phyloP scores from a whole-genome alignment of 768 basidiomycete species.

The Russula vinacea region DNA sequence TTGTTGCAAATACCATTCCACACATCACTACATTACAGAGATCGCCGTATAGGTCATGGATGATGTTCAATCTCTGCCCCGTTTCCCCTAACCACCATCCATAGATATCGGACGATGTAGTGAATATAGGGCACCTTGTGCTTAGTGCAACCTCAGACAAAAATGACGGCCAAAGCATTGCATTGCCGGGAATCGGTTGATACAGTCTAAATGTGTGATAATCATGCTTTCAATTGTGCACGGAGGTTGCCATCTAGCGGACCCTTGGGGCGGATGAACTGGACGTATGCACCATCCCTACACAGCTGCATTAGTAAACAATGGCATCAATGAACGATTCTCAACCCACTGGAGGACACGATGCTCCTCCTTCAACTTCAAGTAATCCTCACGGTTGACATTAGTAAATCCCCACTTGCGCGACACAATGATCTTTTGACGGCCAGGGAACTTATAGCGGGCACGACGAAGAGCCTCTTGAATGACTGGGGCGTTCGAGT shows the following conservation, averaged over 20 bases:
- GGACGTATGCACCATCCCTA: constrained; percentile 93
- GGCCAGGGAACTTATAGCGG: constrained; percentile 97
- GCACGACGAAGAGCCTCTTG: constrained; percentile 97
- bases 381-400: constrained; percentile 85
- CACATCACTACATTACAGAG: constrained; percentile 27
- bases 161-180: constrained; percentile 20
- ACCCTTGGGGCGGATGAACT: constrained; percentile 89
- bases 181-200: constrained; percentile 31
- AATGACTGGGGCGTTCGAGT: constrained; percentile 79
- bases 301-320: constrained; percentile 21
- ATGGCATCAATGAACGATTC: not conserved
- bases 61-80: constrained; percentile 61
- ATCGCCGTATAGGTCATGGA: constrained; percentile 24
- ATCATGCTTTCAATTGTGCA: constrained; percentile 72
- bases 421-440: constrained; percentile 94
- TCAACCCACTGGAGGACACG: constrained; percentile 76
- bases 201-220: constrained; percentile 35
- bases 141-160: constrained; percentile 1
- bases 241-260: constrained; percentile 81
- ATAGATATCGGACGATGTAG: constrained; percentile 58
- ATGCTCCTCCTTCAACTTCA: constrained; percentile 86
- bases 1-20: constrained; percentile 14
- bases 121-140: constrained; percentile 57
- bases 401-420: constrained; percentile 99
- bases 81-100: constrained; percentile 78